Evolutionary conservation across 495 filamentous ascomycete species (phyloP).

Genomic region (Apodospora peruviana): DNA sequence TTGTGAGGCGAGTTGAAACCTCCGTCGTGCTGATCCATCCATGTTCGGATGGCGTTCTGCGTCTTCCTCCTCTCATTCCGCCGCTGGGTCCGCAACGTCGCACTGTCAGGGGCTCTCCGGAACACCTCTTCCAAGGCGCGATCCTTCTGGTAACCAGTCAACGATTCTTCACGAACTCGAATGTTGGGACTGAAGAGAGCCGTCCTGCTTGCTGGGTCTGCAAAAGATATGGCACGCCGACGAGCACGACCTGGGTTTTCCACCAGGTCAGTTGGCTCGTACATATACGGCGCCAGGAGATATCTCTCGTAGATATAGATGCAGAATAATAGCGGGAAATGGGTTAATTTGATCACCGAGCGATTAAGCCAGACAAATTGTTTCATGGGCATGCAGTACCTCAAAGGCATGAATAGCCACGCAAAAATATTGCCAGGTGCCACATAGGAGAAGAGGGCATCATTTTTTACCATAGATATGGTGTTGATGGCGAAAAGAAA

Average conservation of each 20-base stretch:
- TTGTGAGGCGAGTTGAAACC: constrained; percentile 49
- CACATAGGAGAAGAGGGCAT: constrained; percentile 86
- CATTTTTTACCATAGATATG: constrained; percentile 93
- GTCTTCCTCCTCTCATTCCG: constrained; percentile 58
- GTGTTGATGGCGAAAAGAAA: constrained; percentile 92
- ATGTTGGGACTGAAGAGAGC: constrained; percentile 64
- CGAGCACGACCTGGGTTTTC: constrained; percentile 34
- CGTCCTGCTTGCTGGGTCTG: constrained; percentile 40
- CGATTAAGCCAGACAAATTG: constrained; percentile 78
- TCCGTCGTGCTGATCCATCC: constrained; percentile 75
- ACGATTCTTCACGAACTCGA: constrained; percentile 71
- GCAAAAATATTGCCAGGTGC: constrained; percentile 83
- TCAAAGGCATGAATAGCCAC: constrained; percentile 75
- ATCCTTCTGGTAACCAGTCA: constrained; percentile 81
- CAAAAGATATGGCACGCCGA: constrained; percentile 48
- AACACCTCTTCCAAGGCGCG: constrained; percentile 91
- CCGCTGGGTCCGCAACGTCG: constrained; percentile 42
- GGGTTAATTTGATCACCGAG: constrained; percentile 80
- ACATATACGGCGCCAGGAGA: constrained; percentile 60
- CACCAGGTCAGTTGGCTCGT: constrained; percentile 71
- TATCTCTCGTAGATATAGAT: constrained; percentile 84
- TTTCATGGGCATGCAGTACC: constrained; percentile 71
- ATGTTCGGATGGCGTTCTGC: constrained; percentile 70
- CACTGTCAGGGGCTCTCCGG: constrained; percentile 44
- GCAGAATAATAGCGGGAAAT: constrained; percentile 76